Evolutionary conservation across 805 yeast species (phyloP).

Genomic region (Cyberlindnera meyerae): DNA sequence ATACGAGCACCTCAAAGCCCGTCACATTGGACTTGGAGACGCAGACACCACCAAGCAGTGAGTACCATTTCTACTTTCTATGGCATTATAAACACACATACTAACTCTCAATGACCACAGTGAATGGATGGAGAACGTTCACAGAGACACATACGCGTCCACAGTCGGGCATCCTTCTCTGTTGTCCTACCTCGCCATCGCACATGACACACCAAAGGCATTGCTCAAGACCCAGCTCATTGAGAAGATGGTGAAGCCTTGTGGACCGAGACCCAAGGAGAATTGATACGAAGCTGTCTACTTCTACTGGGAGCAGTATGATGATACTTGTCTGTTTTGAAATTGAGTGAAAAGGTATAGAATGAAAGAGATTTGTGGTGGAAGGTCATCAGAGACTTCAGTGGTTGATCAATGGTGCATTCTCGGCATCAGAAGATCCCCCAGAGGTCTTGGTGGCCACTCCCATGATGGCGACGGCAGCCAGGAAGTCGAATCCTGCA

Average conservation of each 20-base stretch:
- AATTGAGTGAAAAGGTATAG: no score
- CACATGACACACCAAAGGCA: conserved; percentile 41
- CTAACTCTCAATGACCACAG: conserved; percentile 23
- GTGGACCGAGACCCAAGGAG: conserved; percentile 16
- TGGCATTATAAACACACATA: neutral
- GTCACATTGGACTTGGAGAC: conserved; percentile 73
- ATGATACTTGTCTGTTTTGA: no score
- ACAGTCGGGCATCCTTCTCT: conserved; percentile 55
- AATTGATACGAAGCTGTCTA: no score
- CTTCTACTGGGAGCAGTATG: no score
- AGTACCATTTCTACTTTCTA: conserved; percentile 5
- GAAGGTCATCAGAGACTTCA: conserved; percentile 1
- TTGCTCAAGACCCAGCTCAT: conserved; percentile 30
- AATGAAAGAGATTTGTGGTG: no score
- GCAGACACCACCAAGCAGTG: conserved; percentile 57
- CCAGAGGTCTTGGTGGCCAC: conserved; percentile 25
- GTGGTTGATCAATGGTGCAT: conserved; percentile 35
- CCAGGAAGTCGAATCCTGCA: conserved; percentile 49
- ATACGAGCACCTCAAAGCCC: conserved; percentile 50
- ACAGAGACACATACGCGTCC: conserved; percentile 61
- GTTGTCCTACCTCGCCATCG: conserved; percentile 49
- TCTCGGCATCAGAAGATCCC: conserved; percentile 24
- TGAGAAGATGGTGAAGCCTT: conserved; percentile 36
- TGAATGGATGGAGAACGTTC: conserved; percentile 66
- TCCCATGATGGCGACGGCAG: conserved; percentile 43